These are phyloP conservation scores for Suhomyces ambrosiae DNA, from an alignment of 1,139 yeast species.

Conservation along the genomic window DNA sequence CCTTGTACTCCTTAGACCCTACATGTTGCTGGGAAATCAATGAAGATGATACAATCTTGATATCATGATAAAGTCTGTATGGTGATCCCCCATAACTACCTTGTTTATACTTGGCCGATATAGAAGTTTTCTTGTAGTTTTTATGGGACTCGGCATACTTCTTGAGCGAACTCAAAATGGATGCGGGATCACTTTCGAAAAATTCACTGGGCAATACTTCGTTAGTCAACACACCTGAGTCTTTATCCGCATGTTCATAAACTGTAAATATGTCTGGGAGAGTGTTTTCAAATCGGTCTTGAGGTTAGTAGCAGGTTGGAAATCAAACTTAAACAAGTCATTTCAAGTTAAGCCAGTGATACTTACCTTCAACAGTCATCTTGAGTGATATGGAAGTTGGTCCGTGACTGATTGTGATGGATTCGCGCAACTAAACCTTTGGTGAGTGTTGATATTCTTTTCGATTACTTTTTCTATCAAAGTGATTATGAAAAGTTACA, in stretches of 20 bases:
- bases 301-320: conserved; percentile 6
- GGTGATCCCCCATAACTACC: conserved; percentile 42
- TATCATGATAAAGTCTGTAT: conserved; percentile 69
- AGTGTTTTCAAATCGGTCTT: conserved; percentile 15
- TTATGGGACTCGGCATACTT: conserved; percentile 32
- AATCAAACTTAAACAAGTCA: too few relatives aligned
- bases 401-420: conserved; percentile 4
- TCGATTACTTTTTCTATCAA: neutral
- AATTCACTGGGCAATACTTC: conserved; percentile 47
- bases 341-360: too few relatives aligned
- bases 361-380: conserved; percentile 12
- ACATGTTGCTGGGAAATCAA: conserved; percentile 51
- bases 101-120: conserved; percentile 23
- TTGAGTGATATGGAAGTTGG: conserved; percentile 1
- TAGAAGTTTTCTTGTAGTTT: conserved; percentile 22
- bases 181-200: conserved; percentile 44
- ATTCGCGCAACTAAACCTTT: conserved; percentile 3
- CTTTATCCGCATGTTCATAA: conserved; percentile 34
- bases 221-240: conserved; percentile 36
- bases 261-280: conserved; percentile 28
- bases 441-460: conserved; percentile 6
- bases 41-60: conserved; percentile 62
- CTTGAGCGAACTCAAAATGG: conserved; percentile 46
- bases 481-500: neutral
- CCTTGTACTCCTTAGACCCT: conserved; percentile 59